Base-by-base conservation (phyloP, 805 yeast species). In the Candida tibetensis region DNA sequence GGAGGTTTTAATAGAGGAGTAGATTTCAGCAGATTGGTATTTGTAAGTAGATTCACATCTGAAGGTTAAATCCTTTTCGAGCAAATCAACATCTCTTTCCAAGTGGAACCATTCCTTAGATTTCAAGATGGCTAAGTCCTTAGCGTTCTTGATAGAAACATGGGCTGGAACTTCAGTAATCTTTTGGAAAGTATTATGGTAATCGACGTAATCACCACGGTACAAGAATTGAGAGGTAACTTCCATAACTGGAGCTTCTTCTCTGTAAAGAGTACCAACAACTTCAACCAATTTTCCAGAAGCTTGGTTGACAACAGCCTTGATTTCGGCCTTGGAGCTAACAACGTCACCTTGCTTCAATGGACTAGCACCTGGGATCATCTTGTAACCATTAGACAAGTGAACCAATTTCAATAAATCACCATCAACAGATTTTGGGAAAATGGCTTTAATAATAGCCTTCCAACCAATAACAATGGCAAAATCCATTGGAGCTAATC, bases 381-480 rank as follows among this genome's bases (percentile, higher is more conserved):
- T 87, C 63, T 79, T 79, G 76, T 91, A 95, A 45, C 95, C 90
- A 65, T 93, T 93, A 36, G 96, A 86, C 66, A 93, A 73, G 64
- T 93, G 99, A 40, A 93, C 99, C 57, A 93, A 77, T 62, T 83
- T 85, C 69, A 93, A 75, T 58, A 93, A 75, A 63, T 93, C 99
- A 67, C 99, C 99, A 62, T 95, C 98, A 55, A 93, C 95, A 46
- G 82, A 80, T 60, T 79, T 79, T 39, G 99, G 99, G 93, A 93
- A 93, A 53, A 93, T 86, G n/a, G 97, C 90, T 72, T 85, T 88
- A 72, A 93, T 91, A 60, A 93, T 91, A 35, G 97, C 95, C 71
- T 84, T 85, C 99, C 99, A 93, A 32, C 99, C 98, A 53, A 90
- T 79, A 41, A 93, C 97, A 63, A 93, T 93, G 34, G 99, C 98